phyloP scores from a whole-genome alignment of 2,329 filamentous ascomycete species.

The Raffaelea deltoideospora region DNA sequence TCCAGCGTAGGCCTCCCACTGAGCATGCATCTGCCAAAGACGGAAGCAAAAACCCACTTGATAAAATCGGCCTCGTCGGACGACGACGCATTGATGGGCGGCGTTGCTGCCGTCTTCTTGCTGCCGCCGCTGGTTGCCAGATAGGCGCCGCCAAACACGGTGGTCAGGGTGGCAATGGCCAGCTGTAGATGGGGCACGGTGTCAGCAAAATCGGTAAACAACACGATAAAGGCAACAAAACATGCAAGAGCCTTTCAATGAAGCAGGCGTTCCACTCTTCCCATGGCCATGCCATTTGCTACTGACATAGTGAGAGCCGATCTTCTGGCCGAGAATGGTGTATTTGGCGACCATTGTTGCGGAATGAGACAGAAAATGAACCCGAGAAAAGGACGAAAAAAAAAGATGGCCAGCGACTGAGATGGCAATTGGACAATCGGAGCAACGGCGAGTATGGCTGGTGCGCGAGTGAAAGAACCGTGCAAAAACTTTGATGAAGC shows the following conservation, averaged over 20 bases:
- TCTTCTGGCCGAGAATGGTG: slow-evolving; percentile 40
- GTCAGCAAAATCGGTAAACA: no score
- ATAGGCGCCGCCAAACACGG: slow-evolving; percentile 34
- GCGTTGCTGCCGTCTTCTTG: slow-evolving; percentile 27
- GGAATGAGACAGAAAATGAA: slow-evolving; percentile 11
- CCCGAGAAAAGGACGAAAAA: background rate
- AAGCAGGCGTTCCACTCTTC: no score
- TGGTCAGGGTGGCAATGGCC: slow-evolving; percentile 38
- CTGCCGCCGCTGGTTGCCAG: slow-evolving; percentile 28
- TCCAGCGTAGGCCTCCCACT: no score
- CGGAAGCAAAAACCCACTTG: slow-evolving; percentile 30
- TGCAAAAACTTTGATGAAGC: no score
- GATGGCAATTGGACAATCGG: no score
- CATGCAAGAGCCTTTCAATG: no score
- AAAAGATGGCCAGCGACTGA: background rate
- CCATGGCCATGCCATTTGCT: background rate
- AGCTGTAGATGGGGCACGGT: slow-evolving; percentile 22
- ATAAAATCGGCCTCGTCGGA: slow-evolving; percentile 50
- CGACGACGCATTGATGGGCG: slow-evolving; percentile 47
- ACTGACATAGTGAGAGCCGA: slow-evolving; percentile 48
- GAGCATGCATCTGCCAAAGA: no score
- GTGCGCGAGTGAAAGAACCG: no score
- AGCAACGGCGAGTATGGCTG: no score
- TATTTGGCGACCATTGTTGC: slow-evolving; percentile 32
- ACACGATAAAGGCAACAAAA: no score